phyloP scores from a whole-genome alignment of 2,329 filamentous ascomycete genomes.

The Trichoderma sp. region DNA sequence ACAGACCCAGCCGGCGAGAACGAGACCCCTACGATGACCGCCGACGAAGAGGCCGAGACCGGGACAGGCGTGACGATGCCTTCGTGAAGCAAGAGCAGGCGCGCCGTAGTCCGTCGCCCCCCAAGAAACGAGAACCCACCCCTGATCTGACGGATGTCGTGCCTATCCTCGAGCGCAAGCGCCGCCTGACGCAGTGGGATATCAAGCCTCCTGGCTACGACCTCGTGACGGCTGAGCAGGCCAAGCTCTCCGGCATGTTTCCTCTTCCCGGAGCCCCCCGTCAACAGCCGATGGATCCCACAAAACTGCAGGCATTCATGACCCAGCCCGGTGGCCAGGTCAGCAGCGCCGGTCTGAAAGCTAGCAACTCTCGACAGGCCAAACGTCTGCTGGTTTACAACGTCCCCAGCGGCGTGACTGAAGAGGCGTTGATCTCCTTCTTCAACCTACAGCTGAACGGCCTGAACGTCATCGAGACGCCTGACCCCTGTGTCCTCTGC shows the following conservation, averaged over 20 bases:
- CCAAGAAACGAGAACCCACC: conserved; percentile 91
- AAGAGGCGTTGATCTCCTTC: conserved; percentile 77
- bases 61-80: conserved; percentile 48
- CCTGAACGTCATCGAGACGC: conserved; percentile 83
- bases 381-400: conserved; percentile 91
- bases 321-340: conserved; percentile 76
- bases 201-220: conserved; percentile 99
- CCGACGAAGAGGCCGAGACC: conserved; percentile 53
- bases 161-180: conserved; percentile 82
- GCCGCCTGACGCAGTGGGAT: conserved; percentile 97
- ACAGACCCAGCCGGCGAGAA: conserved; percentile 57
- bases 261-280: conserved; percentile 92
- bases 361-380: conserved; percentile 88
- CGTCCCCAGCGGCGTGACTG: conserved; percentile 70
- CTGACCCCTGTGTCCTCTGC: conserved; percentile 81
- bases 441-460: conserved; percentile 97
- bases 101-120: conserved; percentile 76
- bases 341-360: conserved; percentile 80
- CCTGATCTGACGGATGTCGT: conserved; percentile 87
- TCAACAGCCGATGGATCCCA: conserved; percentile 93
- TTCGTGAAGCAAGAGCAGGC: conserved; percentile 50
- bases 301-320: conserved; percentile 92
- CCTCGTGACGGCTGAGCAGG: conserved; percentile 96
- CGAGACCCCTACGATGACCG: conserved; percentile 58
- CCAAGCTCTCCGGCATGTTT: conserved; percentile 99